Conservation (phyloP, 176 grass and related monocot species). For the Alloteropsis semialata region DNA sequence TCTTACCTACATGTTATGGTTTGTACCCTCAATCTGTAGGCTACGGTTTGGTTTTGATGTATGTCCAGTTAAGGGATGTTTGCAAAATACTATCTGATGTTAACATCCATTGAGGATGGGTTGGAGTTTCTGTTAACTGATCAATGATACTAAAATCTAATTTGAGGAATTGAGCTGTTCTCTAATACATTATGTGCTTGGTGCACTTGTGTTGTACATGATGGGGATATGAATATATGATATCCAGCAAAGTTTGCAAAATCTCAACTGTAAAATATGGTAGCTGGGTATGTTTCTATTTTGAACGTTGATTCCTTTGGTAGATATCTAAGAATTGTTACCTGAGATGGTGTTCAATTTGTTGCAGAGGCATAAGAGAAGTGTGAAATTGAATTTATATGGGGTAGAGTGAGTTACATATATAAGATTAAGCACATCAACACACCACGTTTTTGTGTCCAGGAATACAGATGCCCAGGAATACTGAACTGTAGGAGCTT, state of each 20-base stretch:
- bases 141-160: background rate
- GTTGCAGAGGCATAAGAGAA: background rate
- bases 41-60: background rate
- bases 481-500: background rate
- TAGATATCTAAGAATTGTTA: constrained; percentile 1
- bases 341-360: background rate
- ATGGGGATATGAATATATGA: background rate
- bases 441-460: too few species aligned
- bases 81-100: background rate
- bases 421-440: too few species aligned
- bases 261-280: background rate
- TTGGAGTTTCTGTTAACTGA: background rate
- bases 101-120: background rate
- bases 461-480: too few species aligned
- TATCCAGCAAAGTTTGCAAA: background rate
- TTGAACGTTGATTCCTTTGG: background rate
- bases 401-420: too few species aligned
- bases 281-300: background rate
- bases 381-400: background rate
- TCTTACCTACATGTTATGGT: background rate
- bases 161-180: background rate
- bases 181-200: background rate
- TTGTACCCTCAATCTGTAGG: background rate
- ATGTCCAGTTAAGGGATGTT: background rate
- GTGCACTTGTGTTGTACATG: background rate